phyloP scores from a whole-genome alignment of 768 basidiomycete genomes.

The Suillus sp. region DNA sequence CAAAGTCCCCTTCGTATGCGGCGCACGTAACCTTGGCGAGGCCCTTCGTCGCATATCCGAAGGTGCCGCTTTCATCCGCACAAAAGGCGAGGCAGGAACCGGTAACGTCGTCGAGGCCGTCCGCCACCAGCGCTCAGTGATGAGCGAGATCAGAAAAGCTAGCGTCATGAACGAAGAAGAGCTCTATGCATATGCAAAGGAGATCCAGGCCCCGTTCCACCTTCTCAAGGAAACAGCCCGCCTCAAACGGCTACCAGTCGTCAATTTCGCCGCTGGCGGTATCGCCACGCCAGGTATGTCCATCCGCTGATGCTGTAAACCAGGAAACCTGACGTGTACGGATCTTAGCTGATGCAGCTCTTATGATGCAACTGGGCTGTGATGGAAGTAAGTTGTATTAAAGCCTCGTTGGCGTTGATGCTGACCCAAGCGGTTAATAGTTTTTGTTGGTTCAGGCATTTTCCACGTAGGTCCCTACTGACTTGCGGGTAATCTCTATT shows the following conservation, averaged over 20 bases:
- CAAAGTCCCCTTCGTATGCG: constrained; percentile 96
- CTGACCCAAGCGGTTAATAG: constrained; percentile 40
- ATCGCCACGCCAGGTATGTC: constrained; percentile 82
- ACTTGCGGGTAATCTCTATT: constrained; percentile 7
- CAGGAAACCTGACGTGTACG: constrained; percentile 2
- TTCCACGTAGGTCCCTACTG: constrained; percentile 69
- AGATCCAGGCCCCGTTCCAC: constrained; percentile 92
- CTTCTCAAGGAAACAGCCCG: constrained; percentile 95
- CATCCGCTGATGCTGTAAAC: neutral
- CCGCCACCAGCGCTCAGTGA: constrained; percentile 84
- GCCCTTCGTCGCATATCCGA: constrained; percentile 95
- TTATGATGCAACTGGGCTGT: constrained; percentile 99
- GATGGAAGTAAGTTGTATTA: constrained; percentile 74
- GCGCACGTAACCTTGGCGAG: constrained; percentile 93
- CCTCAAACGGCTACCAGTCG: constrained; percentile 89
- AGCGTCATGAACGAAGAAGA: constrained; percentile 93
- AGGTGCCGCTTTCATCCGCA: constrained; percentile 97
- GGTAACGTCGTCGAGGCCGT: constrained; percentile 95
- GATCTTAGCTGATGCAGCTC: constrained; percentile 80
- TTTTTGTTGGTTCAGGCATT: constrained; percentile 98
- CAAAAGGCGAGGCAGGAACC: constrained; percentile 91
- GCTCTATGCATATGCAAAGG: constrained; percentile 90
- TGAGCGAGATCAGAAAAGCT: constrained; percentile 81
- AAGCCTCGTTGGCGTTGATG: neutral
- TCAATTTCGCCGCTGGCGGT: constrained; percentile 96